A percentile compares a stretch with the other conserved stretches of the same genome.
Evolutionary conservation across 768 basidiomycete species (phyloP).

Genomic region (Tylopilus intermedius): DNA sequence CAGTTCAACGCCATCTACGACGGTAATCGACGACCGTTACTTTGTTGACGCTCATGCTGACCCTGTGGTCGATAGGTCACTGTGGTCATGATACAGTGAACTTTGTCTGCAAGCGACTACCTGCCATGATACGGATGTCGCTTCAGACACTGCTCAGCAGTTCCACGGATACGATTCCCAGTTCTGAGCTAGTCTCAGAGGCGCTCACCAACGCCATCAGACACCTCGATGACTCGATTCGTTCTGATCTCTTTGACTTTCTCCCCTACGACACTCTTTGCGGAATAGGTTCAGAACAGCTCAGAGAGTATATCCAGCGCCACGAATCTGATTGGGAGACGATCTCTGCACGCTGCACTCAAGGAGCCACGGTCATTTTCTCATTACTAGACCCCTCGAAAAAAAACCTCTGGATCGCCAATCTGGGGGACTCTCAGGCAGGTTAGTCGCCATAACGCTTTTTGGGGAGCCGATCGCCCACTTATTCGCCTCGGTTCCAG

Average conservation of each 20-base stretch:
- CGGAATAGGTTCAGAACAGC: constrained; percentile 35
- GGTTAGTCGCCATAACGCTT: constrained; percentile 16
- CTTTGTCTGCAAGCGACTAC: constrained; percentile 37
- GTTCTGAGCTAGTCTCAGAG: constrained; percentile 35
- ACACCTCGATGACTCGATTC: constrained; percentile 40
- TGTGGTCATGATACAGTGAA: constrained; percentile 46
- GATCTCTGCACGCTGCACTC: constrained; percentile 30
- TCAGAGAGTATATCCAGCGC: constrained; percentile 37
- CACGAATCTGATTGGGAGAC: constrained; percentile 35
- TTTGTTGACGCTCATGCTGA: constrained; percentile 24
- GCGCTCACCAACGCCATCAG: constrained; percentile 36
- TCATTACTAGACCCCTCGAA: constrained; percentile 27
- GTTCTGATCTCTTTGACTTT: constrained; percentile 39
- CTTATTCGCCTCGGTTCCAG: constrained; percentile 13
- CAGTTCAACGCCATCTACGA: constrained; percentile 44
- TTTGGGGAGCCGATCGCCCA: not conserved
- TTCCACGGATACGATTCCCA: constrained; percentile 15
- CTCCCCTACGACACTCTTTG: constrained; percentile 35
- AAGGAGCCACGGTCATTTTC: constrained; percentile 31
- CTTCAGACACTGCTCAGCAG: constrained; percentile 34
- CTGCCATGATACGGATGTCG: constrained; percentile 36
- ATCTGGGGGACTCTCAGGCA: constrained; percentile 34
- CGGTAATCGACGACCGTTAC: constrained; percentile 23
- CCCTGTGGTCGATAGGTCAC: constrained; percentile 35
- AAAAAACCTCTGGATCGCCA: constrained; percentile 31